Evolutionary conservation across 139 green algal genomes (phyloP).

Genomic region (Chlamydomonas incerta): DNA sequence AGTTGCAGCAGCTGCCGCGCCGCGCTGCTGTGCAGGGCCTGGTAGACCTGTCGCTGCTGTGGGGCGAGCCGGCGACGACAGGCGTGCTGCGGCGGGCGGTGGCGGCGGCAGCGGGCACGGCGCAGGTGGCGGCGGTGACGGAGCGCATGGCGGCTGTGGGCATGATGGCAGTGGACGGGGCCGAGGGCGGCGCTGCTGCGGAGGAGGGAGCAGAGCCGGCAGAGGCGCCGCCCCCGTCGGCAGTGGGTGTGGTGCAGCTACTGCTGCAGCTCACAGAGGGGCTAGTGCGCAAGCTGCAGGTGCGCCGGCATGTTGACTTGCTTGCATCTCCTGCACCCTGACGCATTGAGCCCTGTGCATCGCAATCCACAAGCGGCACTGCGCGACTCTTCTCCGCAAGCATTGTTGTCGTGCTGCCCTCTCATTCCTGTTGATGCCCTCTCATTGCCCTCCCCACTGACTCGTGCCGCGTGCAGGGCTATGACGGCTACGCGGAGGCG

Average conservation of each 20-base stretch:
- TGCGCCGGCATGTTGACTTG: too few relatives aligned
- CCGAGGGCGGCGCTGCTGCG: background rate
- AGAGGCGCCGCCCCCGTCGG: background rate
- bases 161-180: slow-evolving; percentile 6
- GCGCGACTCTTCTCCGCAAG: too few relatives aligned
- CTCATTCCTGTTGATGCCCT: too few relatives aligned
- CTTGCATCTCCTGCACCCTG: too few relatives aligned
- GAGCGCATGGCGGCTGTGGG: background rate
- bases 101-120: background rate
- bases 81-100: background rate
- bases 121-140: background rate
- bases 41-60: slow-evolving; percentile 22
- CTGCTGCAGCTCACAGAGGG: slow-evolving; percentile 13
- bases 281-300: background rate
- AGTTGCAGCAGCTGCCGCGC: slow-evolving; percentile 1
- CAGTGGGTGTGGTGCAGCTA: background rate
- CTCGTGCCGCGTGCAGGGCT: background rate
- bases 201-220: background rate
- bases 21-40: slow-evolving; percentile 7
- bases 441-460: too few relatives aligned
- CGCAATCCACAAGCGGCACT: background rate
- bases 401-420: too few relatives aligned
- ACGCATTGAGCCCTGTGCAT: too few relatives aligned
- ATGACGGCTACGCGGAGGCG: background rate
- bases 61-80: slow-evolving; percentile 7